Conservation (phyloP, 331 rosid species). For the Erythrophleum ivorense region DNA sequence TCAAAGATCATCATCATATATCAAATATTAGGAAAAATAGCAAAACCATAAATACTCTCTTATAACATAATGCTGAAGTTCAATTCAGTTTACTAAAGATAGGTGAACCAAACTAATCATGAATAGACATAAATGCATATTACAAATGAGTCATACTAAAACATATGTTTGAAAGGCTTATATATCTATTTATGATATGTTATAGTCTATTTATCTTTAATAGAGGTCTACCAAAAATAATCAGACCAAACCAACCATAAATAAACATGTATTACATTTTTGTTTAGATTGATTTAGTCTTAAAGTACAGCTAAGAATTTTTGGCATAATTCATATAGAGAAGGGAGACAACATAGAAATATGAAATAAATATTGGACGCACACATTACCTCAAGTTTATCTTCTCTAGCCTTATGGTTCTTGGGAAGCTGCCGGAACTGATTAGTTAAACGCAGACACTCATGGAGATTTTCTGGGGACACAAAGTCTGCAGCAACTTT, state of each 20-base stretch:
- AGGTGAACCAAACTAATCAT: too few species aligned
- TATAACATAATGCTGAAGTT: background rate
- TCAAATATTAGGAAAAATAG: background rate
- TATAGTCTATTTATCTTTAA: too few species aligned
- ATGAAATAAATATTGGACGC: conserved; percentile 13
- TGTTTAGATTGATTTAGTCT: background rate
- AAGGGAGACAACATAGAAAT: background rate
- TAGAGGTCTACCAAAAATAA: too few species aligned
- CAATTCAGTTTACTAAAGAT: too few species aligned
- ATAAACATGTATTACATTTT: background rate
- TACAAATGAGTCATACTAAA: too few species aligned
- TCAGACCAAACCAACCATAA: too few species aligned
- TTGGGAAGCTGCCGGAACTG: conserved; percentile 85
- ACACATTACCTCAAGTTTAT: conserved; percentile 85
- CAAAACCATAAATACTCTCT: background rate
- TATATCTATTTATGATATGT: too few species aligned
- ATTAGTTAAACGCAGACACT: conserved; percentile 81
- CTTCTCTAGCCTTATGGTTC: conserved; percentile 88
- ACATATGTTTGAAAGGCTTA: too few species aligned
- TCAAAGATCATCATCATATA: conserved; percentile 26
- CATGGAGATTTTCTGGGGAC: conserved; percentile 81
- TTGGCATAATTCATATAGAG: conserved; percentile 19
- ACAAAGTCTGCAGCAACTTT: conserved; percentile 95
- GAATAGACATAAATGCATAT: too few species aligned
- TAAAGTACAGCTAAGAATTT: background rate